Evolutionary conservation across 208 protist species (phyloP).

Genomic region (Naegleria fowleri): DNA sequence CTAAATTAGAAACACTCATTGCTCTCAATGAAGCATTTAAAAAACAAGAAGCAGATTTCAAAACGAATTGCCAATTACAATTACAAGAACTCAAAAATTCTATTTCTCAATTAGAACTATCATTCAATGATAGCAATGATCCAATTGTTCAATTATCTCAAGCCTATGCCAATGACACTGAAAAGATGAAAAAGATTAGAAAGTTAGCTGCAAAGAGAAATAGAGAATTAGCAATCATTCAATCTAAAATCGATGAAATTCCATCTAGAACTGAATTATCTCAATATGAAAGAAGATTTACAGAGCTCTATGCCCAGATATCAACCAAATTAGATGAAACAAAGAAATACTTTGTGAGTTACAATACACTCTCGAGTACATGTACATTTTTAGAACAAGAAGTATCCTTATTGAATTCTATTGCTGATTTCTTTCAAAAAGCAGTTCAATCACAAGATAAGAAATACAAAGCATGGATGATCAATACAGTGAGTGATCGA

Average conservation of each 20-base stretch:
- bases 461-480: slow-evolving; percentile 16
- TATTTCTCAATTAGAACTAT: background rate
- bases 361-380: slow-evolving; percentile 61
- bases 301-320: slow-evolving; percentile 66
- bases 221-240: slow-evolving; percentile 49
- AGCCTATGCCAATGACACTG: slow-evolving; percentile 35
- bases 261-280: slow-evolving; percentile 63
- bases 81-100: slow-evolving; percentile 41
- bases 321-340: slow-evolving; percentile 63
- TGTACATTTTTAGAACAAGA: slow-evolving; percentile 54
- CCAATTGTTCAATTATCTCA: slow-evolving; percentile 35
- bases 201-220: slow-evolving; percentile 53
- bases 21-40: slow-evolving; percentile 52
- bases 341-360: slow-evolving; percentile 58
- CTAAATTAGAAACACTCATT: slow-evolving; percentile 45
- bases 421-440: slow-evolving; percentile 42
- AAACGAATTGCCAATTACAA: slow-evolving; percentile 51
- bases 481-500: background rate
- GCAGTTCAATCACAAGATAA: background rate
- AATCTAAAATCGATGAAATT: slow-evolving; percentile 64
- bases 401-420: slow-evolving; percentile 42
- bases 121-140: background rate
- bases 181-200: slow-evolving; percentile 45
- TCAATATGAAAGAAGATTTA: slow-evolving; percentile 71
- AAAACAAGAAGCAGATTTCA: slow-evolving; percentile 54